A percentile compares a stretch with the other conserved stretches of the same genome.
Conservation (phyloP, 1,284 basidiomycete genomes). For the Inonotus obliquus region DNA sequence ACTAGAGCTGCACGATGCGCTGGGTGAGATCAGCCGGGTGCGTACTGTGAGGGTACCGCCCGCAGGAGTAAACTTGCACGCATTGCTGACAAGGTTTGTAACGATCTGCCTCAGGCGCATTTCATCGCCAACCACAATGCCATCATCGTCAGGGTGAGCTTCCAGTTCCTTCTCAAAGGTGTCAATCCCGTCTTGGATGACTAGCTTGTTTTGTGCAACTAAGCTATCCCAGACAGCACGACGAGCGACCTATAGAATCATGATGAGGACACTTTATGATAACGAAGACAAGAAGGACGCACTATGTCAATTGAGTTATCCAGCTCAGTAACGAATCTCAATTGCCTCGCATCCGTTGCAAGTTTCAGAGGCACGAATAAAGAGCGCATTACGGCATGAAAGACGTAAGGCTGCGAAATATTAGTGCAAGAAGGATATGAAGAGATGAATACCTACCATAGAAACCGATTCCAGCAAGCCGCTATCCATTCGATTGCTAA, state of each 20-base stretch:
- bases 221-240: slow-evolving; percentile 44
- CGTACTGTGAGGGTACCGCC: slow-evolving; percentile 63
- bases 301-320: slow-evolving; percentile 74
- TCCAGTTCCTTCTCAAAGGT: slow-evolving; percentile 36
- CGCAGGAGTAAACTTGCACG: slow-evolving; percentile 64
- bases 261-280: neutral
- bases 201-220: slow-evolving; percentile 5
- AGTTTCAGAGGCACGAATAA: slow-evolving; percentile 74
- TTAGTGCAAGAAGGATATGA: slow-evolving; percentile 11
- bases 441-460: slow-evolving; percentile 33
- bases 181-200: slow-evolving; percentile 21
- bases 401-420: slow-evolving; percentile 63
- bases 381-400: slow-evolving; percentile 80
- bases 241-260: slow-evolving; percentile 41
- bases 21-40: slow-evolving; percentile 54
- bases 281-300: slow-evolving; percentile 18
- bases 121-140: slow-evolving; percentile 73
- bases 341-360: slow-evolving; percentile 66
- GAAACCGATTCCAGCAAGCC: slow-evolving; percentile 72
- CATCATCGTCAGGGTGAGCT: slow-evolving; percentile 48
- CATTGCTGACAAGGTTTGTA: slow-evolving; percentile 56
- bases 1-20: slow-evolving; percentile 23
- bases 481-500: slow-evolving; percentile 66
- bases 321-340: slow-evolving; percentile 65
- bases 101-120: slow-evolving; percentile 80